Conservation (phyloP, 2,329 filamentous ascomycete genomes). For the Fusarium heterosporum region DNA sequence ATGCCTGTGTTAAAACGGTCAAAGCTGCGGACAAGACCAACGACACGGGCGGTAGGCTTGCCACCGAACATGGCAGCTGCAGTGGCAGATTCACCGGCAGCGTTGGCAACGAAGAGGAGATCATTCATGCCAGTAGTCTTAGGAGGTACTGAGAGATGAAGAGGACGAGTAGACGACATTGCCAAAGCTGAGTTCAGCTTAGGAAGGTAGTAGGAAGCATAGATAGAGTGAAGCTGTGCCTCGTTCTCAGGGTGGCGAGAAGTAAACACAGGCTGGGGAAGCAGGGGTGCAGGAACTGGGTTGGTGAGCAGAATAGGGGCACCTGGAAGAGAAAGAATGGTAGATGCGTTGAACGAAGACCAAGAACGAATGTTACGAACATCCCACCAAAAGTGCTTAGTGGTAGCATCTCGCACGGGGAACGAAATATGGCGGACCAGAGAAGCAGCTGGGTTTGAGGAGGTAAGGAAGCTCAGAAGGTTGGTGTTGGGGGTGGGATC, state of each 20-base stretch:
- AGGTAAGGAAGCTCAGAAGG: constrained; percentile 81
- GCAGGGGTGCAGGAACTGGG: constrained; percentile 70
- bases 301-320: constrained; percentile 79
- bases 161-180: constrained; percentile 76
- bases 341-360: constrained; percentile 79
- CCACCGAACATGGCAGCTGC: constrained; percentile 65
- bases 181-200: constrained; percentile 88
- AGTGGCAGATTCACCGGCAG: constrained; percentile 66
- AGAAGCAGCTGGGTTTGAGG: constrained; percentile 82
- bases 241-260: constrained; percentile 83
- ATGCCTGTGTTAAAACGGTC: constrained; percentile 96
- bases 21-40: constrained; percentile 90
- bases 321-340: constrained; percentile 78
- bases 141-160: constrained; percentile 61
- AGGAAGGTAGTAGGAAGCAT: constrained; percentile 81
- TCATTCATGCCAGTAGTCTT: constrained; percentile 57
- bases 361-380: constrained; percentile 87
- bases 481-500: constrained; percentile 71
- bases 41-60: constrained; percentile 68
- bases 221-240: constrained; percentile 78
- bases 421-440: constrained; percentile 84
- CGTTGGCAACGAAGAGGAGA: constrained; percentile 74
- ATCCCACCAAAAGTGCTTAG: constrained; percentile 96
- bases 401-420: constrained; percentile 72
- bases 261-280: constrained; percentile 68